phyloP scores from a whole-genome alignment of 805 yeast species.

The Saturnispora quitensis region DNA sequence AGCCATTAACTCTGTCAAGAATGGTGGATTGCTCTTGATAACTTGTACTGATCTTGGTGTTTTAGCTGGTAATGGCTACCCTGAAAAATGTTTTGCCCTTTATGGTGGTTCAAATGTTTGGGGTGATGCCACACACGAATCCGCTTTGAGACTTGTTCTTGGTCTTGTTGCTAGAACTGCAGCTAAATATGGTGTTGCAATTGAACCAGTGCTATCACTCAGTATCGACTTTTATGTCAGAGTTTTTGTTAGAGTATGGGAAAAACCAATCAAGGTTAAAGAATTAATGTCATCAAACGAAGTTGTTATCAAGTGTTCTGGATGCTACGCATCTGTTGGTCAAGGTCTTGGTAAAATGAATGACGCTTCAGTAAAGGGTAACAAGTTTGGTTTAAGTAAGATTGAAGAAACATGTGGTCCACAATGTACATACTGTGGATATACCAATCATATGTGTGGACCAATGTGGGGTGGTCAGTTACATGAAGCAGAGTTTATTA shows the following conservation, averaged over 20 bases:
- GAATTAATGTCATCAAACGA: slow-evolving; percentile 67
- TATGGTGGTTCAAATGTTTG: slow-evolving; percentile 91
- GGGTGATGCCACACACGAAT: slow-evolving; percentile 84
- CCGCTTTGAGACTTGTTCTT: slow-evolving; percentile 79
- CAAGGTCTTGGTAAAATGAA: slow-evolving; percentile 69
- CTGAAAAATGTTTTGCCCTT: slow-evolving; percentile 90
- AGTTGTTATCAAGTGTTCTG: slow-evolving; percentile 74
- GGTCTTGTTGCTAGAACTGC: slow-evolving; percentile 72
- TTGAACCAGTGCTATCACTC: slow-evolving; percentile 78
- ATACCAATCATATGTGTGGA: slow-evolving; percentile 72
- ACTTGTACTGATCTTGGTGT: slow-evolving; percentile 97
- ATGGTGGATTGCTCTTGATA: slow-evolving; percentile 77
- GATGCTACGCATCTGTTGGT: slow-evolving; percentile 64
- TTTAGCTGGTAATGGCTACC: slow-evolving; percentile 90
- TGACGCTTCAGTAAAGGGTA: slow-evolving; percentile 25
- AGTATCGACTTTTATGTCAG: slow-evolving; percentile 92
- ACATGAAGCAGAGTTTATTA: slow-evolving; percentile 62
- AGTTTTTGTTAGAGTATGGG: slow-evolving; percentile 66
- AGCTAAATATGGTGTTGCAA: slow-evolving; percentile 77
- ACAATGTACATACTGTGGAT: slow-evolving; percentile 62
- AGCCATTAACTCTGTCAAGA: slow-evolving; percentile 74
- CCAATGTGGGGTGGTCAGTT: slow-evolving; percentile 92
- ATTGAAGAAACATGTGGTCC: slow-evolving; percentile 49
- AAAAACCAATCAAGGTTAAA: slow-evolving; percentile 77
- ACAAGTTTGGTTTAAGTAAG: slow-evolving; percentile 49